These are phyloP conservation scores for Wickerhamomyces bovis DNA, from an alignment of 805 yeast species.

Conservation along the genomic window DNA sequence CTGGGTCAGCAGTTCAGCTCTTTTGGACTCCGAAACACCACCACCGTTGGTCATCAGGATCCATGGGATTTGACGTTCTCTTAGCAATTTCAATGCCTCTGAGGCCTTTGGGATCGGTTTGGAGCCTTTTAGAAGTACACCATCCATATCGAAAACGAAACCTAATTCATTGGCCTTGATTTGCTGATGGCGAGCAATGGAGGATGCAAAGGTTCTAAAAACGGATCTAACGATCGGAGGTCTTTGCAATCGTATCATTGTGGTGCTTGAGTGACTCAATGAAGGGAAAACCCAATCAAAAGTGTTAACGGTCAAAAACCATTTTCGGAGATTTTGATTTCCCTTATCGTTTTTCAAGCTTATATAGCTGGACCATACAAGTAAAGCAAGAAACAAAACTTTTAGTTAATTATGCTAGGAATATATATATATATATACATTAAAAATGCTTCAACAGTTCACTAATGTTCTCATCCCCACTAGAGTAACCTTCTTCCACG, in stretches of 20 bases:
- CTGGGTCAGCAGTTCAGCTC: constrained; percentile 48
- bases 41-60: constrained; percentile 90
- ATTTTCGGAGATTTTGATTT: not conserved
- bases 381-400: too few relatives aligned
- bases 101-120: constrained; percentile 61
- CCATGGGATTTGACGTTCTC: constrained; percentile 58
- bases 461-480: constrained; percentile 5
- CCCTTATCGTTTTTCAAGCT: too few relatives aligned
- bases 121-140: constrained; percentile 75
- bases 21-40: constrained; percentile 59
- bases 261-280: too few relatives aligned
- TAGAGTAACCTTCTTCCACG: constrained; percentile 32
- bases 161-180: constrained; percentile 13
- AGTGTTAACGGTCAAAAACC: too few relatives aligned
- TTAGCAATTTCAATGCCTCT: constrained; percentile 50
- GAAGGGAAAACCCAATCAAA: too few relatives aligned
- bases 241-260: not conserved
- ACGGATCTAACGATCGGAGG: not conserved
- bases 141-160: constrained; percentile 53
- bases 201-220: not conserved
- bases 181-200: not conserved
- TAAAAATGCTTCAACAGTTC: constrained; percentile 3
- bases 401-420: too few relatives aligned
- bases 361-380: too few relatives aligned
- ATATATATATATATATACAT: not conserved